A percentile compares a stretch with the other conserved stretches of the same genome.
Evolutionary conservation across 257 asterid genomes (phyloP).

Genomic region (Thymus mandschuricus): DNA sequence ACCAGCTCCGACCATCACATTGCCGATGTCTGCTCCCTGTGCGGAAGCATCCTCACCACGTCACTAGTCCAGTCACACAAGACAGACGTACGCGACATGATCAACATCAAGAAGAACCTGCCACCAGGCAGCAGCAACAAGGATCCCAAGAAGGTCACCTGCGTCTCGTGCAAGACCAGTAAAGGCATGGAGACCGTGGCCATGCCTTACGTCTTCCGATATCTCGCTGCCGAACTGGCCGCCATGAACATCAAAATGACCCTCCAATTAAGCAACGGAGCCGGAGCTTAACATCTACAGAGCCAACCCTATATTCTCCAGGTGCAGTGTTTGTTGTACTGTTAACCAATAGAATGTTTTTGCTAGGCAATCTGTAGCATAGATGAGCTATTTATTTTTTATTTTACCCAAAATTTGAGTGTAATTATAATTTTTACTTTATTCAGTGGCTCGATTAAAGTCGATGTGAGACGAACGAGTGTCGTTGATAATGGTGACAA

Average conservation of each 20-base stretch:
- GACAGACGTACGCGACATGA: conserved; percentile 48
- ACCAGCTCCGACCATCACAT: conserved; percentile 88
- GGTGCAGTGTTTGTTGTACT: background rate
- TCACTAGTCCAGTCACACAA: conserved; percentile 54
- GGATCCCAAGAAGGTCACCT: conserved; percentile 60
- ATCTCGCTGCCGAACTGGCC: conserved; percentile 91
- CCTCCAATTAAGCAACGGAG: conserved; percentile 62
- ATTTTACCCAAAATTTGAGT: background rate
- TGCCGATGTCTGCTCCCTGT: conserved; percentile 86
- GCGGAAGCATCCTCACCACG: conserved; percentile 89
- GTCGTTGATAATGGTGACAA: too few species aligned
- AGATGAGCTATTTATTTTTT: background rate
- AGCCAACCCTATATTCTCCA: background rate
- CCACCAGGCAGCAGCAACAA: conserved; percentile 47
- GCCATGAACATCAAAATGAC: conserved; percentile 93
- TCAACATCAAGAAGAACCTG: conserved; percentile 25
- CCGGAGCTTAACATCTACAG: conserved; percentile 41
- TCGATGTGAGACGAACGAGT: too few species aligned
- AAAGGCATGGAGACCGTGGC: conserved; percentile 98
- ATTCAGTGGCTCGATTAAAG: too few species aligned
- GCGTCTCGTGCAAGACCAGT: conserved; percentile 73
- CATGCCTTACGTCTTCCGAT: conserved; percentile 92
- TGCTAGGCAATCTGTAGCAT: background rate
- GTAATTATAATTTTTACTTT: background rate
- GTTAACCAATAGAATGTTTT: too few species aligned